Evolutionary conservation across 495 filamentous ascomycete species (phyloP).

Genomic region (Physcia stellaris): DNA sequence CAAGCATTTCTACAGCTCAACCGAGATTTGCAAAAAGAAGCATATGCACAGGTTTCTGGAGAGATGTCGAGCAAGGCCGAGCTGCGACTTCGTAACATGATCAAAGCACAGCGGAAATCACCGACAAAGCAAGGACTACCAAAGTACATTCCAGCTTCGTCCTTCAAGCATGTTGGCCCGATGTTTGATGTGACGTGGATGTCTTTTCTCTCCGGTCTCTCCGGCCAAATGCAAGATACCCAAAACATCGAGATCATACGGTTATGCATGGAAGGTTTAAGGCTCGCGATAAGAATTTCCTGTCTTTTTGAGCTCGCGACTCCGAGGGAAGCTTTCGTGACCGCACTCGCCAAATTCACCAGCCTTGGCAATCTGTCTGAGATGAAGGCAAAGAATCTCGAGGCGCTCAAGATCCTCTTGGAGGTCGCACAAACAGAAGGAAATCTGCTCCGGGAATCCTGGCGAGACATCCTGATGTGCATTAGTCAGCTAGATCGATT

Average conservation of each 20-base stretch:
- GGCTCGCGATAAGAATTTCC: slow-evolving; percentile 78
- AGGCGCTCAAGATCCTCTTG: slow-evolving; percentile 78
- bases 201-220: slow-evolving; percentile 90
- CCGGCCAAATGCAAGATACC: slow-evolving; percentile 79
- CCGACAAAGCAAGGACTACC: slow-evolving; percentile 51
- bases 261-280: slow-evolving; percentile 89
- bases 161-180: slow-evolving; percentile 84
- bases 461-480: slow-evolving; percentile 90
- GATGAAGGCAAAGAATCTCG: slow-evolving; percentile 92
- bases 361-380: slow-evolving; percentile 91
- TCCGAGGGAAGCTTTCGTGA: slow-evolving; percentile 85
- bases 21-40: slow-evolving; percentile 83
- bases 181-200: slow-evolving; percentile 99
- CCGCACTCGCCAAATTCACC: slow-evolving; percentile 81
- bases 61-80: slow-evolving; percentile 83
- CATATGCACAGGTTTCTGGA: slow-evolving; percentile 85
- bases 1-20: slow-evolving; percentile 84
- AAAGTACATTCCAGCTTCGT: slow-evolving; percentile 82
- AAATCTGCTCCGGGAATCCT: slow-evolving; percentile 75
- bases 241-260: slow-evolving; percentile 83
- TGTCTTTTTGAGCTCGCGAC: slow-evolving; percentile 89
- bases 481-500: slow-evolving; percentile 92
- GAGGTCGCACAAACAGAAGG: slow-evolving; percentile 88
- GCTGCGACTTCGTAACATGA: slow-evolving; percentile 81
- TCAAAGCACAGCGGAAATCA: slow-evolving; percentile 70